Conservation (phyloP, 305 asterid genomes). For the Fraxinus ornus region DNA sequence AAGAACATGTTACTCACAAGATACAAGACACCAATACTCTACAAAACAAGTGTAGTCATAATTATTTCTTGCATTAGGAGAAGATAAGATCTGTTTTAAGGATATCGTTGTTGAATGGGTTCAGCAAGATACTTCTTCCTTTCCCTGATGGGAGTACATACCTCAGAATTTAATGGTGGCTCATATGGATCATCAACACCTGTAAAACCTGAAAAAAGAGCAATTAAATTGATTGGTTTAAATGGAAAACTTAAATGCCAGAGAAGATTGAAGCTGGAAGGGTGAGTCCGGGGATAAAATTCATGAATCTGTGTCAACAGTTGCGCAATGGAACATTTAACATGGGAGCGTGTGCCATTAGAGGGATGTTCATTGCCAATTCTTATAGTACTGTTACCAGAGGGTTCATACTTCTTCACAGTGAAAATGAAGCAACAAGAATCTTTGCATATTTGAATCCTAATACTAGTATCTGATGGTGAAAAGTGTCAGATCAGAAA, state of each 20-base stretch:
- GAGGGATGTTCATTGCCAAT: background rate
- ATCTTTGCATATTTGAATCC: background rate
- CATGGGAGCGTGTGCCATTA: background rate
- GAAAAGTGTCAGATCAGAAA: background rate
- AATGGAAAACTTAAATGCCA: background rate
- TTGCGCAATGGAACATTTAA: background rate
- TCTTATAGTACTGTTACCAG: background rate
- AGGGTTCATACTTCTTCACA: background rate
- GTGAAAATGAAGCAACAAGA: background rate
- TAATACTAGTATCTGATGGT: background rate
- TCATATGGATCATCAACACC: conserved; percentile 95
- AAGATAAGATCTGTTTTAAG: background rate
- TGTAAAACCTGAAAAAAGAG: conserved; percentile 66
- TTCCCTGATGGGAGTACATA: conserved; percentile 23
- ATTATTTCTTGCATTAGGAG: background rate
- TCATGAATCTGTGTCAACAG: background rate
- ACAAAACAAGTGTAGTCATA: background rate
- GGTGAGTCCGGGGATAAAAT: background rate
- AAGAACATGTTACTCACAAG: too few species aligned
- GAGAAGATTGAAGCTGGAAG: background rate
- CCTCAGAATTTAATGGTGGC: conserved; percentile 80
- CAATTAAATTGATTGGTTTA: background rate
- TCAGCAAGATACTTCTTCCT: conserved; percentile 2
- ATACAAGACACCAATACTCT: background rate
- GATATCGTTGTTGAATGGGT: background rate